These are phyloP conservation scores for Starmerella ratchasimensis DNA, from an alignment of 805 yeast genomes.

Conservation along the genomic window DNA sequence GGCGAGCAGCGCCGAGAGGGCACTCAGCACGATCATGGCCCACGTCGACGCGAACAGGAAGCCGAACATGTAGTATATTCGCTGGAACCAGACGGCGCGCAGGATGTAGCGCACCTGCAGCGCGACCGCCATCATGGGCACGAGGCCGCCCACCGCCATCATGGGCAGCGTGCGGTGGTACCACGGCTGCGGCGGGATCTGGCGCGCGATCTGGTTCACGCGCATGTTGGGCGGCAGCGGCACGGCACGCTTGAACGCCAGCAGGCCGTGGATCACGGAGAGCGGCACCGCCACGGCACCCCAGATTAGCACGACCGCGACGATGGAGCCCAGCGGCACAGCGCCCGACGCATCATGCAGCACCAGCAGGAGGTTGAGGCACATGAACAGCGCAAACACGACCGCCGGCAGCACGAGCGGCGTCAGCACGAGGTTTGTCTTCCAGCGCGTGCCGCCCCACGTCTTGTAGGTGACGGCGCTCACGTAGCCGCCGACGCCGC, in stretches of 20 bases:
- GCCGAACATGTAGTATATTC: slow-evolving; percentile 94
- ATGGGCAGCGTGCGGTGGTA: slow-evolving; percentile 56
- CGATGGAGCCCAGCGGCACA: slow-evolving; percentile 80
- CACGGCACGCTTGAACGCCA: slow-evolving; percentile 51
- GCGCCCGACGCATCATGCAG: slow-evolving; percentile 81
- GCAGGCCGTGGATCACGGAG: slow-evolving; percentile 66
- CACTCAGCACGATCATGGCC: slow-evolving; percentile 70
- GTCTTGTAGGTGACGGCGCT: slow-evolving; percentile 76
- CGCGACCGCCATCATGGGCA: slow-evolving; percentile 90
- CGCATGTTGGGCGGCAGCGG: slow-evolving; percentile 57
- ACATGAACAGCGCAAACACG: slow-evolving; percentile 47
- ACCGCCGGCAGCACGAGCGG: slow-evolving; percentile 78
- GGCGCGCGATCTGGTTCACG: slow-evolving; percentile 92
- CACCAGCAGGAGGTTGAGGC: slow-evolving; percentile 70
- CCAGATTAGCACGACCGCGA: slow-evolving; percentile 74
- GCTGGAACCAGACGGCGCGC: slow-evolving; percentile 84
- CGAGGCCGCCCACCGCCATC: slow-evolving; percentile 66
- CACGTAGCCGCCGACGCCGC: slow-evolving; percentile 74
- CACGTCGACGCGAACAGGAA: slow-evolving; percentile 78
- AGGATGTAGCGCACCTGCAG: slow-evolving; percentile 89
- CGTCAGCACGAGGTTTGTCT: slow-evolving; percentile 64
- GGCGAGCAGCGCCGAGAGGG: slow-evolving; percentile 64
- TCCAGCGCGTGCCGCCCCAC: slow-evolving; percentile 88
- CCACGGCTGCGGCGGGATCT: slow-evolving; percentile 84
- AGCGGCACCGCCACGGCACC: slow-evolving; percentile 72